Percentiles rank a stretch among this genome's conserved stretches.
Evolutionary conservation across 2,329 filamentous ascomycete genomes (phyloP).

Genomic region (Neurospora crassa): DNA sequence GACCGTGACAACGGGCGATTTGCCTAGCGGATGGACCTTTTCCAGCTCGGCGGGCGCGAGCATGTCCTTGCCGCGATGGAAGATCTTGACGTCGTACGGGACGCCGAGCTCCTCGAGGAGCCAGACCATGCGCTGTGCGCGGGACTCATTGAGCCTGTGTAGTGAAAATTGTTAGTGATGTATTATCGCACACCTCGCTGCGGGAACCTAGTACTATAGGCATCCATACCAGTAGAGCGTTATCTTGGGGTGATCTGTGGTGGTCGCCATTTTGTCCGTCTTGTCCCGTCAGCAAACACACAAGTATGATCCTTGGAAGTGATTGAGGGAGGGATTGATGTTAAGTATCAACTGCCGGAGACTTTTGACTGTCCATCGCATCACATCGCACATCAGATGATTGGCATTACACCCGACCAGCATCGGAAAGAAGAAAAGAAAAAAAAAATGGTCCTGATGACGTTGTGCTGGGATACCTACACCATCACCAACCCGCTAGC

Average conservation of each 20-base stretch:
- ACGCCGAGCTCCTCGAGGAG: slow-evolving; percentile 72
- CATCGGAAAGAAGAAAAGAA: not conserved
- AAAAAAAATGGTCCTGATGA: not conserved
- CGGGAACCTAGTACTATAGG: too few relatives aligned
- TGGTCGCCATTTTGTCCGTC: not conserved
- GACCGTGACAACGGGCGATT: slow-evolving; percentile 67
- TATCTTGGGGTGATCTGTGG: not conserved
- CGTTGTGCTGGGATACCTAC: not conserved
- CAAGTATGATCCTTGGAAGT: not conserved
- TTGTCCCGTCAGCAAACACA: not conserved
- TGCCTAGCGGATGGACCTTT: slow-evolving; percentile 71
- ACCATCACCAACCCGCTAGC: not conserved
- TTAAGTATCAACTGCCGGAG: not conserved
- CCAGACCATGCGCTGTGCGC: slow-evolving; percentile 73
- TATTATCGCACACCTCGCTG: not conserved
- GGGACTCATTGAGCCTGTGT: slow-evolving; percentile 71
- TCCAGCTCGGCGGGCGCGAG: slow-evolving; percentile 65
- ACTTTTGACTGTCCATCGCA: not conserved
- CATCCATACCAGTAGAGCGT: not conserved
- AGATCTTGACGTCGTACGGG: slow-evolving; percentile 67
- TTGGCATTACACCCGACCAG: not conserved
- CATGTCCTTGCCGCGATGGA: slow-evolving; percentile 48
- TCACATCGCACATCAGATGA: not conserved
- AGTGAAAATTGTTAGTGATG: not conserved
- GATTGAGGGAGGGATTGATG: not conserved